A percentile compares a stretch with the other conserved stretches of the same genome.
Conservation (phyloP, 495 filamentous ascomycete species). For the Aspergillus steynii region DNA sequence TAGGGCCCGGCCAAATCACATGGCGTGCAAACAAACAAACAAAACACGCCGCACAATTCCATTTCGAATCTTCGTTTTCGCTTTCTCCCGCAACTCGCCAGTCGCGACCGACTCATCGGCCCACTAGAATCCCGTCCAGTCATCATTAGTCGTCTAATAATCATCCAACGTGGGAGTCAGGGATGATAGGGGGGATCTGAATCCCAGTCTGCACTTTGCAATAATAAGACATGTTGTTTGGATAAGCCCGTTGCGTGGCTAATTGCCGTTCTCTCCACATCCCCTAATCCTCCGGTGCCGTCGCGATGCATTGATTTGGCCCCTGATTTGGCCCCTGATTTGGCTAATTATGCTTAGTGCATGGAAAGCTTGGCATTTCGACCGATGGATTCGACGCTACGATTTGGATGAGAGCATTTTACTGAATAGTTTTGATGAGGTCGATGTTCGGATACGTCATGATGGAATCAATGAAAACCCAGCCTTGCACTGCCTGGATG, state of each 20-base stretch:
- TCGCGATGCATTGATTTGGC: background rate
- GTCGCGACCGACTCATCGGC: background rate
- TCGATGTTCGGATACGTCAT: background rate
- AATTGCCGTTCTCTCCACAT: background rate
- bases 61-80: background rate
- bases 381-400: too few relatives aligned
- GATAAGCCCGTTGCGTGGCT: background rate
- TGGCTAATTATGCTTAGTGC: background rate
- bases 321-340: background rate
- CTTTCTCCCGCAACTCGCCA: background rate
- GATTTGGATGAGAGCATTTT: background rate
- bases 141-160: background rate
- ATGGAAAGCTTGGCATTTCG: too few relatives aligned
- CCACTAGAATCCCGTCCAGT: background rate
- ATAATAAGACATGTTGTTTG: background rate
- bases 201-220: background rate
- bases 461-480: background rate
- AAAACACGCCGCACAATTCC: background rate
- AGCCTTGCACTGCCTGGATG: background rate
- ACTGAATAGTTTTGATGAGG: background rate
- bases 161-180: background rate
- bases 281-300: background rate
- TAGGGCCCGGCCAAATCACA: background rate
- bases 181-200: background rate
- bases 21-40: background rate